Percentiles rank a stretch among this genome's conserved stretches.
These are phyloP conservation scores for Metschnikowia drakensbergensis DNA, from an alignment of 805 yeast species.

Conservation along the genomic window DNA sequence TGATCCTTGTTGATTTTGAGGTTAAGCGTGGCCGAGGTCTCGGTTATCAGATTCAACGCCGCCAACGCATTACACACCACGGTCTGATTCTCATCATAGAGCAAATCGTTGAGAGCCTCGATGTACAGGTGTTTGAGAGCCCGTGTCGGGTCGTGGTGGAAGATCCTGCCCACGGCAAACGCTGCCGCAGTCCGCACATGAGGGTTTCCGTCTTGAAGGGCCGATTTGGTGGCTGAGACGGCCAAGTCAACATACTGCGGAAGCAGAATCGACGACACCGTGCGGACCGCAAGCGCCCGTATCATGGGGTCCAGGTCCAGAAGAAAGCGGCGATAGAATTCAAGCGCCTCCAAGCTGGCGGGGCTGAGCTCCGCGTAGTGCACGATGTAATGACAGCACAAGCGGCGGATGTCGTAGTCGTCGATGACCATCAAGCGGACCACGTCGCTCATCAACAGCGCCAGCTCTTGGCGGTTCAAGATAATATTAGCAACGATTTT, in stretches of 20 bases:
- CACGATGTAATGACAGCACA: constrained; percentile 64
- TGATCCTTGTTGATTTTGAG: constrained; percentile 50
- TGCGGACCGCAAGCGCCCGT: constrained; percentile 59
- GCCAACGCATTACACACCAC: constrained; percentile 74
- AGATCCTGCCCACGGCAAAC: constrained; percentile 62
- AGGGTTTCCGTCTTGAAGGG: constrained; percentile 47
- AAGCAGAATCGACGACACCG: constrained; percentile 57
- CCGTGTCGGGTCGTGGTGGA: constrained; percentile 49
- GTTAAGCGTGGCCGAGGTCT: constrained; percentile 45
- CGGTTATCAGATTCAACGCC: constrained; percentile 62
- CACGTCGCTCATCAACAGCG: constrained; percentile 61
- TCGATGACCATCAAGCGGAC: constrained; percentile 46
- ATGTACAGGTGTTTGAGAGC: constrained; percentile 44
- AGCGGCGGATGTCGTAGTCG: constrained; percentile 66
- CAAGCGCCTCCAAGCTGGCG: constrained; percentile 52
- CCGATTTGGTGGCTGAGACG: constrained; percentile 33
- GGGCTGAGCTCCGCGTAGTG: constrained; percentile 60
- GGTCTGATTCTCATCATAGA: constrained; percentile 54
- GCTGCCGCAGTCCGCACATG: constrained; percentile 68
- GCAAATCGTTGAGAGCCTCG: constrained; percentile 45
- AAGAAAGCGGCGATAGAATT: constrained; percentile 51
- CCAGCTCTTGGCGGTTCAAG: constrained; percentile 75
- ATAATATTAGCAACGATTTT: constrained; percentile 81
- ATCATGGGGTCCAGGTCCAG: constrained; percentile 45
- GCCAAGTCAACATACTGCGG: constrained; percentile 49